Percentiles rank a stretch among this genome's conserved stretches.
phyloP scores from a whole-genome alignment of 192 early-diverging fungal species.

The Geosiphon pyriformis region DNA sequence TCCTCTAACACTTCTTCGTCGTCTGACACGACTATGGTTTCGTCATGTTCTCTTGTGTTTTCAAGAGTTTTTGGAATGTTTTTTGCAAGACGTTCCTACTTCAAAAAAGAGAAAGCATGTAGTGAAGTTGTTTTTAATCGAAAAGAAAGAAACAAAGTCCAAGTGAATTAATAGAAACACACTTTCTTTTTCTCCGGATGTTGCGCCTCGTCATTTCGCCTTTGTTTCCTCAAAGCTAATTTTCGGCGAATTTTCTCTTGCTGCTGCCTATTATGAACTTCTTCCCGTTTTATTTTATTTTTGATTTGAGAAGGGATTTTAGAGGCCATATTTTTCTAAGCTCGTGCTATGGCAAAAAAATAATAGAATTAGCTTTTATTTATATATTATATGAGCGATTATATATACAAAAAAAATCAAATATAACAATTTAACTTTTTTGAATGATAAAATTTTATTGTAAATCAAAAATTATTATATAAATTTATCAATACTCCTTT shows the following conservation, averaged over 20 bases:
- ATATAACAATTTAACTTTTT: too few species aligned
- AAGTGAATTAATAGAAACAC: background rate
- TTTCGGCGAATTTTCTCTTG: slow-evolving; percentile 18
- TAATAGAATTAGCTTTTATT: too few species aligned
- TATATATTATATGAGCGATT: too few species aligned
- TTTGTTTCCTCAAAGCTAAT: background rate
- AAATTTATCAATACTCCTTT: too few species aligned
- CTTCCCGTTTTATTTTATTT: slow-evolving; percentile 25
- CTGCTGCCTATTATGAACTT: slow-evolving; percentile 4
- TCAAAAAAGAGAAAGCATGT: background rate
- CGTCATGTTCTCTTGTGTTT: slow-evolving; percentile 87
- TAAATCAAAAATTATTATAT: too few species aligned
- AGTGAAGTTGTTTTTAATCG: background rate
- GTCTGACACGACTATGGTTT: slow-evolving; percentile 75
- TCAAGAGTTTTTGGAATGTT: slow-evolving; percentile 94
- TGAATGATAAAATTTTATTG: too few species aligned
- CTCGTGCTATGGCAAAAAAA: too few species aligned
- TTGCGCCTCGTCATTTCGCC: slow-evolving; percentile 21
- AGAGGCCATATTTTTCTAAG: background rate
- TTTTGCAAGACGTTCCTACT: slow-evolving; percentile 71
- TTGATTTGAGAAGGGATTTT: slow-evolving; percentile 18
- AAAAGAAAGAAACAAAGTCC: background rate
- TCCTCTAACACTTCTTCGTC: slow-evolving; percentile 81
- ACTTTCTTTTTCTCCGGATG: slow-evolving; percentile 18
- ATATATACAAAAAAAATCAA: too few species aligned